Base-by-base conservation (phyloP, 2,329 filamentous ascomycete species). In the Karstenula rhodostoma region DNA sequence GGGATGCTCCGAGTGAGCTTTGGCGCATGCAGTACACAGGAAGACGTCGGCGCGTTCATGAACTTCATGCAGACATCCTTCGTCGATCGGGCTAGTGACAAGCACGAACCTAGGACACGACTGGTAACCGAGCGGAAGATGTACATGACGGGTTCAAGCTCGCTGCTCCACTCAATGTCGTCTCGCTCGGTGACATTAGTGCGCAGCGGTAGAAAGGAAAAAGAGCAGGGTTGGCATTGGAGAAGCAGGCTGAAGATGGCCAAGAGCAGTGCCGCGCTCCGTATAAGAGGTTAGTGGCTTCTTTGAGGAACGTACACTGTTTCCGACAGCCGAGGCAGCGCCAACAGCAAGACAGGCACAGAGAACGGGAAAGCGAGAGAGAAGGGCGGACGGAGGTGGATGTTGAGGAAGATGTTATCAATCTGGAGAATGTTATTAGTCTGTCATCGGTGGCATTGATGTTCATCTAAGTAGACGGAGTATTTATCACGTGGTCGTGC, bases 1-100 rank as follows among this genome's bases (percentile, higher is more conserved):
- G 87, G 87, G 0, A 86, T 89, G 46, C 85, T 89, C 7, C 80
- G 88, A 22, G 84, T 83, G 6, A 88, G 85, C 60, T 77, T 90
- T 1, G 87, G 88, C 0, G 86, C 87, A 13, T 87, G 87, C 85
- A 88, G 83, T 62, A 88, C 84, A 2, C 71, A 80, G 22, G 73
- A 78, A 3, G 87, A 89, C 62, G 80, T 89, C 15, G 80, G 85
- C 22, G 70, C 72, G 0, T 82, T 87, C 40, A 53, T 85, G 8
- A 61, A 73, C 3, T 87, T 87, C 46, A 42, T 72, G 9, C 17
- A 25, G 17, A 37, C 64, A n/a, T 17, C 29, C 5, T 67, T 61
- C 32, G 54, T 60, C 17, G 50, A 55, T 55, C 42, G 52, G 15
- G 52, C 48, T n/a, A 15, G 27, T 17, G 15, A 44, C 1, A 12